Conservation (phyloP, 2,329 filamentous ascomycete genomes). For the Kalmusia sp. region DNA sequence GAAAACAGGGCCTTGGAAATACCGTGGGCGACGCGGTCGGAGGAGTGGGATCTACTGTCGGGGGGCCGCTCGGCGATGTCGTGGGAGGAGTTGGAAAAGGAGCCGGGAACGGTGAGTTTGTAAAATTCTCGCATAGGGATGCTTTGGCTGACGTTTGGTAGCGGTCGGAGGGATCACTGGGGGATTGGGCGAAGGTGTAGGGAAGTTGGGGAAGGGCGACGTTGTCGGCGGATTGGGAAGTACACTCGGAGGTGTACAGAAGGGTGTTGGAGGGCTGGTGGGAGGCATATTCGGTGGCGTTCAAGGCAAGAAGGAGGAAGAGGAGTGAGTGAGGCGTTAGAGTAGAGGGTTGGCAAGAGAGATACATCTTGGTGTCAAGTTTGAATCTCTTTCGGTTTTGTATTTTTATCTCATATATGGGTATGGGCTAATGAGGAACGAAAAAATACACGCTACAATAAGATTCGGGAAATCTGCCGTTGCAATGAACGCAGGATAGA, state of each 20-base stretch:
- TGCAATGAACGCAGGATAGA: no score
- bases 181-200: slow-evolving; percentile 54
- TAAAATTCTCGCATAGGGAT: background rate
- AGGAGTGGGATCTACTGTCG: slow-evolving; percentile 46
- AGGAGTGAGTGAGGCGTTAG: slow-evolving; percentile 16
- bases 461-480: no score
- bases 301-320: slow-evolving; percentile 27
- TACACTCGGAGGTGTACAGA: slow-evolving; percentile 50
- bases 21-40: slow-evolving; percentile 49
- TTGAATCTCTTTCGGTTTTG: no score
- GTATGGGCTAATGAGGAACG: no score
- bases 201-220: slow-evolving; percentile 54
- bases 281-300: slow-evolving; percentile 39
- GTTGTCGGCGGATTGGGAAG: slow-evolving; percentile 52
- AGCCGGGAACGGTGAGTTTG: slow-evolving; percentile 42
- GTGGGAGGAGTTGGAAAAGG: slow-evolving; percentile 53
- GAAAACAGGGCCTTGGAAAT: slow-evolving; percentile 33
- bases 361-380: no score
- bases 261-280: slow-evolving; percentile 45
- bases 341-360: no score
- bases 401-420: no score
- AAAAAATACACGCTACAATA: no score
- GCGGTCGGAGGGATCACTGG: slow-evolving; percentile 48
- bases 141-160: background rate
- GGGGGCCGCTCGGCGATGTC: slow-evolving; percentile 49